phyloP scores from a whole-genome alignment of 208 protist species.

The Plasmodiophora brassicae region DNA sequence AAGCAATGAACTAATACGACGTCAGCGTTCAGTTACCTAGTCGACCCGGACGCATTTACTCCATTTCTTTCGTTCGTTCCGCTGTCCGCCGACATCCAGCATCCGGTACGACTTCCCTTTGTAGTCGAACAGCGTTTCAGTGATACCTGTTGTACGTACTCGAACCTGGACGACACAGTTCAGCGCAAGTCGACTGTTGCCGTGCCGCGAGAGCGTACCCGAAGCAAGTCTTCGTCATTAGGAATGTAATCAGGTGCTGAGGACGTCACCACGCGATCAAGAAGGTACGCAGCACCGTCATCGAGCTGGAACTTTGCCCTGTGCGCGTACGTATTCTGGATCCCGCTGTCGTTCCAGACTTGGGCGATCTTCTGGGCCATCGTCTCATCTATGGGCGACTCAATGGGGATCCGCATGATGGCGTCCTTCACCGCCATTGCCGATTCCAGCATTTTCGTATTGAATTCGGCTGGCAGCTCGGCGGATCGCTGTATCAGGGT shows the following conservation, averaged over 20 bases:
- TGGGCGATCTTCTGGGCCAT: constrained; percentile 12
- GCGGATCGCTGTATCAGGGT: neutral
- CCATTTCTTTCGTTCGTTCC: constrained; percentile 75
- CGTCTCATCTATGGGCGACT: neutral
- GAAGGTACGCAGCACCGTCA: constrained; percentile 37
- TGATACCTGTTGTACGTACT: constrained; percentile 74
- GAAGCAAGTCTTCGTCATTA: neutral
- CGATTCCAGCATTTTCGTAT: neutral
- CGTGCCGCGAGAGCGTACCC: neutral
- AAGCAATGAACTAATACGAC: constrained; percentile 67
- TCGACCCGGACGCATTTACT: constrained; percentile 69
- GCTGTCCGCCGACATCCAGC: constrained; percentile 76
- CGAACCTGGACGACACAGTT: constrained; percentile 48
- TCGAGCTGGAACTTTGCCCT: constrained; percentile 19
- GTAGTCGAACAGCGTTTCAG: constrained; percentile 66
- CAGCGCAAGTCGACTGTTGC: too few species aligned
- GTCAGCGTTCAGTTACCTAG: neutral
- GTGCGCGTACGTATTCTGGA: neutral
- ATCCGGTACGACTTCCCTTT: constrained; percentile 30
- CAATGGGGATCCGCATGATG: neutral
- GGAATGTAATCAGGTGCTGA: constrained; percentile 27
- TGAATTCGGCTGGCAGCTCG: neutral
- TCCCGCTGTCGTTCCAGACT: neutral
- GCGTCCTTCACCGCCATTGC: neutral
- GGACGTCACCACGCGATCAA: neutral